Percentiles rank a stretch among this genome's conserved stretches.
Conservation (phyloP, 1,284 basidiomycete species). For the Ganoderma resinaceum region DNA sequence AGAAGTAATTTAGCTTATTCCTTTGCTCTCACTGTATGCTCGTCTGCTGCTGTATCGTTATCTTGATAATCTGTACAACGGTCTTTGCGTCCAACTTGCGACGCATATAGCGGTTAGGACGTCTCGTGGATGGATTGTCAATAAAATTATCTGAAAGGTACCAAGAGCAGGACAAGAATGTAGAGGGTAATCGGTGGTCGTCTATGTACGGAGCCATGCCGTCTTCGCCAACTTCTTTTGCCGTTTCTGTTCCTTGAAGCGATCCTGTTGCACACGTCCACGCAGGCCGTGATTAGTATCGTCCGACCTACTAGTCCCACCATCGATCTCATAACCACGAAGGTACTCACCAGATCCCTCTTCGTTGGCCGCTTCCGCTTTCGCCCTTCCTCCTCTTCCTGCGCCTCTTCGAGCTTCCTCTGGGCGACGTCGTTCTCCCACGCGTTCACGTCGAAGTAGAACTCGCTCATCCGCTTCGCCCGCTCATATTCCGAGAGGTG, state of each 20-base stretch:
- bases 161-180: not conserved
- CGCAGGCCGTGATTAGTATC: slow-evolving; percentile 26
- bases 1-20: not conserved
- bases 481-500: slow-evolving; percentile 87
- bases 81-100: not conserved
- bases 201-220: slow-evolving; percentile 83
- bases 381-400: slow-evolving; percentile 57
- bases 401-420: slow-evolving; percentile 59
- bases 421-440: slow-evolving; percentile 80
- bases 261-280: slow-evolving; percentile 63
- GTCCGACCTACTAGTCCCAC: slow-evolving; percentile 20
- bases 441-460: slow-evolving; percentile 86
- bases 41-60: not conserved
- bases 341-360: slow-evolving; percentile 81
- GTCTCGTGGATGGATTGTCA: not conserved
- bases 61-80: not conserved
- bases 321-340: slow-evolving; percentile 6
- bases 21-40: not conserved
- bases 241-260: slow-evolving; percentile 86
- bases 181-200: not conserved
- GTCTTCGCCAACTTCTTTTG: slow-evolving; percentile 87
- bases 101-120: not conserved
- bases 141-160: slow-evolving; percentile 1
- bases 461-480: slow-evolving; percentile 85
- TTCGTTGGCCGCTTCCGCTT: slow-evolving; percentile 80